Percentiles rank a stretch among this genome's conserved stretches.
These are phyloP conservation scores for Penicillium pulvis DNA, from an alignment of 495 filamentous ascomycete species.

Conservation along the genomic window DNA sequence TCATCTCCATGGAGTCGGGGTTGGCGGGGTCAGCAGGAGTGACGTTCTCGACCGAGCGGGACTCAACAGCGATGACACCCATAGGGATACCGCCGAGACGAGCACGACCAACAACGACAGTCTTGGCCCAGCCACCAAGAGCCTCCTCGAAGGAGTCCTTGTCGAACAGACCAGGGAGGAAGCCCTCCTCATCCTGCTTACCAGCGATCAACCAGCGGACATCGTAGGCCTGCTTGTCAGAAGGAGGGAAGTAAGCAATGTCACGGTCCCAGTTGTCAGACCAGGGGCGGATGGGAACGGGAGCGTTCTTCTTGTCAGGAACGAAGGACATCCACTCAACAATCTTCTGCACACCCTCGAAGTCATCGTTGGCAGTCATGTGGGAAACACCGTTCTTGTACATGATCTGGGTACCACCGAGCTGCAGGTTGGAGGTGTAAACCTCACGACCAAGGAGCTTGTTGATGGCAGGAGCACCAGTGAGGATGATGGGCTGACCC, in stretches of 20 bases:
- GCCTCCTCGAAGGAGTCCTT: slow-evolving; percentile 95
- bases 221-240: slow-evolving; percentile 91
- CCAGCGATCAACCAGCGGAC: slow-evolving; percentile 90
- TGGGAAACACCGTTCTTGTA: slow-evolving; percentile 99
- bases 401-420: slow-evolving; percentile 99
- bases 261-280: slow-evolving; percentile 94
- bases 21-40: slow-evolving; percentile 98
- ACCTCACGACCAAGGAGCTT: slow-evolving; percentile 97
- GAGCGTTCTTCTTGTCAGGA: slow-evolving; percentile 87
- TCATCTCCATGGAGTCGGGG: slow-evolving; percentile 95
- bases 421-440: slow-evolving; percentile 97
- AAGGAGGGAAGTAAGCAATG: slow-evolving; percentile 78
- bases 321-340: slow-evolving; percentile 97
- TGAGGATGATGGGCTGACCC: slow-evolving; percentile 98
- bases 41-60: slow-evolving; percentile 92
- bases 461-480: slow-evolving; percentile 96
- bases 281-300: slow-evolving; percentile 82
- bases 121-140: slow-evolving; percentile 94
- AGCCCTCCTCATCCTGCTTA: slow-evolving; percentile 84
- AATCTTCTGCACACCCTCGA: slow-evolving; percentile 96
- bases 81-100: slow-evolving; percentile 97
- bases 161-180: slow-evolving; percentile 91
- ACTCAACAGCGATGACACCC: slow-evolving; percentile 98
- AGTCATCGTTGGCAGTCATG: slow-evolving; percentile 97
- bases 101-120: slow-evolving; percentile 95